Evolutionary conservation across 2,329 filamentous ascomycete genomes (phyloP).

Genomic region (Claviceps maximensis): DNA sequence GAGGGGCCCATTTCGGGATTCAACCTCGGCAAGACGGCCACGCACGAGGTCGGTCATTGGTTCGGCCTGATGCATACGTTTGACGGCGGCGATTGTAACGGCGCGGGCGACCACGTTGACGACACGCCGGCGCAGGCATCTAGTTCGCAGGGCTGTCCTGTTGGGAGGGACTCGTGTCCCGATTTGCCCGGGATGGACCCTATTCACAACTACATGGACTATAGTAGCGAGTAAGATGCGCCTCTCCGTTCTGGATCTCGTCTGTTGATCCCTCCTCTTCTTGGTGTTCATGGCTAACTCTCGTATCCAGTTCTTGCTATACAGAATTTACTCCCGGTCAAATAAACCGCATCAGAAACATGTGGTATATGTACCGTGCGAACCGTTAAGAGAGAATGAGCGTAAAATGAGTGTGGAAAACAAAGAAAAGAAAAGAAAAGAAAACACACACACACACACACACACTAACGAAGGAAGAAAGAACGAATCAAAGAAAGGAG

Average conservation of each 20-base stretch:
- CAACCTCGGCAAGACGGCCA: background rate
- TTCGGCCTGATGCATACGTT: background rate
- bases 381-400: background rate
- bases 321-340: background rate
- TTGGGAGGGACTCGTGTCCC: slow-evolving; percentile 7
- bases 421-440: too few relatives aligned
- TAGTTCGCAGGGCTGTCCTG: background rate
- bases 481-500: too few relatives aligned
- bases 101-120: slow-evolving; percentile 23
- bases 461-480: too few relatives aligned
- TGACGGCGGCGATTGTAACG: background rate
- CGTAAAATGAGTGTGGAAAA: too few relatives aligned
- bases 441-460: too few relatives aligned
- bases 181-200: slow-evolving; percentile 19
- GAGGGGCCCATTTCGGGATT: background rate
- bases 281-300: too few relatives aligned
- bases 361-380: background rate
- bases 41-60: background rate
- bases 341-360: background rate
- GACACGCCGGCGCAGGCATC: slow-evolving; percentile 28
- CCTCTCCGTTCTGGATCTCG: too few relatives aligned
- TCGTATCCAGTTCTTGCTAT: background rate
- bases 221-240: slow-evolving; percentile 27
- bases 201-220: slow-evolving; percentile 28
- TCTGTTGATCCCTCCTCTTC: too few relatives aligned